Percentiles rank a stretch among this genome's conserved stretches.
Evolutionary conservation across 768 basidiomycete genomes (phyloP).

Genomic region (Steccherinum ochraceum): DNA sequence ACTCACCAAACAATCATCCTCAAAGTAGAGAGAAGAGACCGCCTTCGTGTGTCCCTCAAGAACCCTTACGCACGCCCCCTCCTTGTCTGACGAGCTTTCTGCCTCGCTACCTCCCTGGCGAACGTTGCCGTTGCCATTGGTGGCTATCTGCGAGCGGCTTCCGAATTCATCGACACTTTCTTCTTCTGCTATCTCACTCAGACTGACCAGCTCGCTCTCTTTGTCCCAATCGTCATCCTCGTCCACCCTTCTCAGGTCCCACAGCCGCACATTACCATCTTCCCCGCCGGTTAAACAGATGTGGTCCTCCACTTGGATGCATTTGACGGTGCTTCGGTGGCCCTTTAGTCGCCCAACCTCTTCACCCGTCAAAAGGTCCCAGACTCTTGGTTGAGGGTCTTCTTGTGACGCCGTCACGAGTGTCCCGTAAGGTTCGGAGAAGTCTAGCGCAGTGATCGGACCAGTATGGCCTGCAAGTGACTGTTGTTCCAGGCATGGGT

Average conservation of each 20-base stretch:
- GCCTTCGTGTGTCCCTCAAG: slow-evolving; percentile 91
- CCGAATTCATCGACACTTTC: slow-evolving; percentile 32
- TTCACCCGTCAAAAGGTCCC: slow-evolving; percentile 89
- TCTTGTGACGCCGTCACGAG: slow-evolving; percentile 85
- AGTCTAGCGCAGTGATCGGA: slow-evolving; percentile 85
- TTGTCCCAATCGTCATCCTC: slow-evolving; percentile 57
- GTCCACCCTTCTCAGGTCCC: slow-evolving; percentile 86
- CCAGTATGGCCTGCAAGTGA: slow-evolving; percentile 76
- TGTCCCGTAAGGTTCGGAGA: slow-evolving; percentile 94
- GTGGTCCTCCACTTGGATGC: slow-evolving; percentile 87
- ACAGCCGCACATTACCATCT: slow-evolving; percentile 79
- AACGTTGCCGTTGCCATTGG: slow-evolving; percentile 30
- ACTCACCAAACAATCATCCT: slow-evolving; percentile 85
- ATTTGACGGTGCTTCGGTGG: slow-evolving; percentile 77
- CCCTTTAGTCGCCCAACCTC: slow-evolving; percentile 84
- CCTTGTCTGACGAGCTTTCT: slow-evolving; percentile 34
- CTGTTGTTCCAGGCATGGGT: slow-evolving; percentile 35
- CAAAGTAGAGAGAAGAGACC: slow-evolving; percentile 92
- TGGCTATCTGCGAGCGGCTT: slow-evolving; percentile 4
- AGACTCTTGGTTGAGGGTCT: slow-evolving; percentile 83
- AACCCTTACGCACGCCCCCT: slow-evolving; percentile 62
- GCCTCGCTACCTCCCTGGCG: slow-evolving; percentile 29
- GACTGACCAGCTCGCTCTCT: slow-evolving; percentile 46
- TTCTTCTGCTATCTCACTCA: slow-evolving; percentile 64
- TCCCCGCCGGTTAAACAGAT: slow-evolving; percentile 87